Evolutionary conservation across 108 stramenopile species (phyloP).

Genomic region (Cyclotella distinguenda): DNA sequence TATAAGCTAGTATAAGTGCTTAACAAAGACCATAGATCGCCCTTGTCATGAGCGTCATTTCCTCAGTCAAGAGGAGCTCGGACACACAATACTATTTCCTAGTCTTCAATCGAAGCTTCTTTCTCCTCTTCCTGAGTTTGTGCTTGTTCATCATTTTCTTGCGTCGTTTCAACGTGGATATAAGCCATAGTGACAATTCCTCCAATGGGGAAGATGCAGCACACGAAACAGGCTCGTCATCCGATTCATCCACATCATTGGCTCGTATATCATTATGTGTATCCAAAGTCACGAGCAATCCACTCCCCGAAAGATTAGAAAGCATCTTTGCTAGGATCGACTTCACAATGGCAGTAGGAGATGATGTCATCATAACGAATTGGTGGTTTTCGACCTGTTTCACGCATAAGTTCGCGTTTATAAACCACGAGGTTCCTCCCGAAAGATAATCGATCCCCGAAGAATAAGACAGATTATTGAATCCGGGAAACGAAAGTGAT

Average conservation of each 20-base stretch:
- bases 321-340: not conserved
- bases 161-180: constrained; percentile 80
- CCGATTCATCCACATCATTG: not conserved
- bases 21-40: too few species aligned
- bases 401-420: not conserved
- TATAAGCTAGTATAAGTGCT: too few species aligned
- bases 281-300: not conserved
- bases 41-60: too few species aligned
- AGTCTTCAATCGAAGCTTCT: constrained; percentile 75
- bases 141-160: constrained; percentile 90
- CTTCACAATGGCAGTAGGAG: too few species aligned
- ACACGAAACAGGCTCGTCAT: not conserved
- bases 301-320: constrained; percentile 10
- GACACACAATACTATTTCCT: constrained; percentile 40
- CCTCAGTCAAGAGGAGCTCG: too few species aligned
- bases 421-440: too few species aligned
- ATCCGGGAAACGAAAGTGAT: too few species aligned
- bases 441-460: too few species aligned
- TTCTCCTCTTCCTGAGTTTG: constrained; percentile 83
- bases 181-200: constrained; percentile 46
- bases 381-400: not conserved
- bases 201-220: not conserved
- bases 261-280: not conserved
- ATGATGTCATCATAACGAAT: not conserved
- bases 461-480: too few species aligned